Evolutionary conservation across 1,284 basidiomycete species (phyloP), one percentile per base, ranked within the genome.

Genomic region (Apiotrichum porosum): DNA sequence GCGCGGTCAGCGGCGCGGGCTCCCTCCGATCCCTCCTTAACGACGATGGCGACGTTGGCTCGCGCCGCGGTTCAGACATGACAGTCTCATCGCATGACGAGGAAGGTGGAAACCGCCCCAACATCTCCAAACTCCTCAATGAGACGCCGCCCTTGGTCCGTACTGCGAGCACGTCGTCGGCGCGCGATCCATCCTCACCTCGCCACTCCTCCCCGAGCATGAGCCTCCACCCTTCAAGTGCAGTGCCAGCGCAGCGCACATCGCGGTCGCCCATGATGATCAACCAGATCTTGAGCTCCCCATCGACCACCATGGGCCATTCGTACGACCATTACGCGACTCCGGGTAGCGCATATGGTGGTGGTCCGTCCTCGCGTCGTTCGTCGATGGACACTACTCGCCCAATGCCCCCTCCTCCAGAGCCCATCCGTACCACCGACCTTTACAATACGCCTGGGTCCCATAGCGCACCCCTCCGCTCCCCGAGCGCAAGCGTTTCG

Each of bases 401-500:
- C 31, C 56, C 58, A 1, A 68, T 66, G 64, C 52, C 62, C 14
- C 68, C 66, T 2, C 64, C 65, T 0, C 54, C 61, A 19, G 60
- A 62, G 28, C 53, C 53, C 32, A 56, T 54, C 22, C 56, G 44
- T 23, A 21, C 22, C 13, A 19, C 21, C 30, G 44, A 45, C 23
- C 6, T 26, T 3, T 39, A 39, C 37, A 53, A 32, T n/a, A 60
- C 60, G 3, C 58, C 60, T 12, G 26, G 33, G 4, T 22, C 35
- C 1, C 37, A 43, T 19, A 28, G 41, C 21, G 30, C 64, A 15
- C 60, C 58, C 2, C 42, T 62, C 6, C 55, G 64, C 15, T 71
- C 68, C 2, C 67, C 66, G 6, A 66, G 62, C 9, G 54, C 65
- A 8, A 68, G 66, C 3, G 55, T 68, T 13, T 71, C 69, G 3